Evolutionary conservation across 2,329 filamentous ascomycete species (phyloP).

Genomic region (Trichoderma semiorbis): DNA sequence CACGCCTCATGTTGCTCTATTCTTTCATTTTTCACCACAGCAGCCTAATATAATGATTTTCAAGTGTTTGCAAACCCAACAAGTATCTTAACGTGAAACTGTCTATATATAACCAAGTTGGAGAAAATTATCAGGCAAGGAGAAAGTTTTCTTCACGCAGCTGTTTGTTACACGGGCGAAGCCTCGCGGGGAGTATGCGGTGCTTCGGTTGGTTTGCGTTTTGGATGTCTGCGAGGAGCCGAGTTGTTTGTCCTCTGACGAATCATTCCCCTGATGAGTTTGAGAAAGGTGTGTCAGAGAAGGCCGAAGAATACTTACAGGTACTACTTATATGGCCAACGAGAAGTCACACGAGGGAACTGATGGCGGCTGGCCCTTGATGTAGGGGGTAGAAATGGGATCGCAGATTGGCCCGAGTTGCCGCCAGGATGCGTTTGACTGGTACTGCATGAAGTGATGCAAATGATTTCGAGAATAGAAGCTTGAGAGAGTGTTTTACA

Average conservation of each 20-base stretch:
- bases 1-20: neutral
- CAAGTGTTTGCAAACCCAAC: neutral
- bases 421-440: neutral
- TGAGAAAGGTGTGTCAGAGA: neutral
- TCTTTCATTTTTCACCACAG: neutral
- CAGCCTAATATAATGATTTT: neutral
- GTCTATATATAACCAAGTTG: neutral
- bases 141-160: neutral
- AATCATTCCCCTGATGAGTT: neutral
- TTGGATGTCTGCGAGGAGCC: neutral
- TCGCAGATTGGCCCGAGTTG: neutral
- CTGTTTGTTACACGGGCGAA: neutral
- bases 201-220: neutral
- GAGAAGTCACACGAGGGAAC: neutral
- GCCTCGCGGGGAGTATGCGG: neutral
- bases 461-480: neutral
- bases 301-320: neutral
- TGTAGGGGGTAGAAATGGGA: neutral
- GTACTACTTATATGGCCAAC: neutral
- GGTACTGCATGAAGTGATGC: neutral
- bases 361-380: neutral
- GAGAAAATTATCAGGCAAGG: neutral
- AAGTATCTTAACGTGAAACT: neutral
- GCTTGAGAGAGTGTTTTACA: neutral
- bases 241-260: slow-evolving; percentile 2